A percentile compares a stretch with the other conserved stretches of the same genome.
These are phyloP conservation scores for Luzula sylvatica DNA, from an alignment of 176 grass and related monocot genomes.

Conservation along the genomic window DNA sequence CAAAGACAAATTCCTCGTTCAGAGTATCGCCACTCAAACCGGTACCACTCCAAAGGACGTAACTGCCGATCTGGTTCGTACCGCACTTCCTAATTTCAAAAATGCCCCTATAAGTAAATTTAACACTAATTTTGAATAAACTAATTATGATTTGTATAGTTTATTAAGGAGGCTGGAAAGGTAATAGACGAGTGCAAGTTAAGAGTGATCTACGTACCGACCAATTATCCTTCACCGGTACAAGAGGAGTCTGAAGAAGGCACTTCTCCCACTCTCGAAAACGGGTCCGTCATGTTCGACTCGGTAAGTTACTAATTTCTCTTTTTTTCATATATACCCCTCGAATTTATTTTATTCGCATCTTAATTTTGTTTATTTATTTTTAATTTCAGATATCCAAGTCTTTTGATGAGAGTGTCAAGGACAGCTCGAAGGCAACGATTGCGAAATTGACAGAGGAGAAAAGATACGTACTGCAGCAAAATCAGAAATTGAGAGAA, in stretches of 20 bases:
- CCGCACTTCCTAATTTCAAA: no score
- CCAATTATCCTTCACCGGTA: constrained; percentile 41
- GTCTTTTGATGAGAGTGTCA: constrained; percentile 49
- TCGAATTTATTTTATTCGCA: no score
- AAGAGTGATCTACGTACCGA: constrained; percentile 66
- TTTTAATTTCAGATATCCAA: constrained; percentile 35
- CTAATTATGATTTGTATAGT: constrained; percentile 26
- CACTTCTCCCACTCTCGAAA: constrained; percentile 60
- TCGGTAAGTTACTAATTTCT: constrained; percentile 41
- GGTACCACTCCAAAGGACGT: constrained; percentile 58
- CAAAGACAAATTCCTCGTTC: constrained; percentile 95
- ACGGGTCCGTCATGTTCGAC: constrained; percentile 39
- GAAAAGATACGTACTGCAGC: constrained; percentile 66
- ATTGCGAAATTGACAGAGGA: constrained; percentile 80
- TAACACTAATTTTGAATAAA: constrained; percentile 2
- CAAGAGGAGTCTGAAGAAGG: constrained; percentile 81
- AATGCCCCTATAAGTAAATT: no score
- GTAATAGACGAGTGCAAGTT: constrained; percentile 90
- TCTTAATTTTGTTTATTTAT: no score
- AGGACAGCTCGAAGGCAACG: constrained; percentile 59
- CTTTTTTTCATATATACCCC: not conserved
- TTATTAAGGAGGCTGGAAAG: constrained; percentile 80
- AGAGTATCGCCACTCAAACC: constrained; percentile 64
- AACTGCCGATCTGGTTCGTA: constrained; percentile 47
- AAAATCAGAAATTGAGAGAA: constrained; percentile 83